Conservation (phyloP, 1,139 yeast species). For the Geotrichum aggregatum region DNA sequence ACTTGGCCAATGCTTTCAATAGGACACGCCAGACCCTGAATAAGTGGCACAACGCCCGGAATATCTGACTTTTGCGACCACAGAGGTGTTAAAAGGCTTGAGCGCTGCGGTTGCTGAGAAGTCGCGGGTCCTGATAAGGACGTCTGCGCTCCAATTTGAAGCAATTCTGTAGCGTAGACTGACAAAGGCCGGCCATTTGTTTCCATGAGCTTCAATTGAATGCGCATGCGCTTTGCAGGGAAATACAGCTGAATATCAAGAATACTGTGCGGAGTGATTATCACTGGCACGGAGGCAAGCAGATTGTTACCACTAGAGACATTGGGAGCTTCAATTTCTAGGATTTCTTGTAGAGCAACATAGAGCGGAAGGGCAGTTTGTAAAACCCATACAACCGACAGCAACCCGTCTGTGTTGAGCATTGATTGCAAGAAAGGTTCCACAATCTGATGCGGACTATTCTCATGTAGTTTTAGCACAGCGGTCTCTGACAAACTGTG, state of each 20-base stretch:
- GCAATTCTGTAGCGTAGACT: conserved; percentile 16
- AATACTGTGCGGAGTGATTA: conserved; percentile 17
- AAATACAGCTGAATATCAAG: conserved; percentile 15
- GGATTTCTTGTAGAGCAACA: conserved; percentile 25
- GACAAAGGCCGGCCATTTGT: conserved; percentile 20
- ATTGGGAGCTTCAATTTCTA: conserved; percentile 1
- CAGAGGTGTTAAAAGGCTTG: conserved; percentile 15
- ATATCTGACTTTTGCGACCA: conserved; percentile 23
- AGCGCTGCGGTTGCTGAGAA: background rate
- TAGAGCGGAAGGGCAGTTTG: conserved; percentile 32
- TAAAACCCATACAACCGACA: conserved; percentile 33
- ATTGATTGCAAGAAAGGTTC: conserved; percentile 29
- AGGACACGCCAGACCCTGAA: conserved; percentile 31
- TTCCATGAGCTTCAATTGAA: conserved; percentile 17
- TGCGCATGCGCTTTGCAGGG: conserved; percentile 10
- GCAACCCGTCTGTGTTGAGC: conserved; percentile 29
- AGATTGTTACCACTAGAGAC: conserved; percentile 13
- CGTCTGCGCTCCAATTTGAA: conserved; percentile 8
- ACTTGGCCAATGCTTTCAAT: conserved; percentile 25
- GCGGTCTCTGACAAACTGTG: conserved; percentile 18
- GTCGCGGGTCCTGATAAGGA: conserved; percentile 9
- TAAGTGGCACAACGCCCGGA: conserved; percentile 31
- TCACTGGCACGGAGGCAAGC: conserved; percentile 20
- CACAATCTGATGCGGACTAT: conserved; percentile 31
- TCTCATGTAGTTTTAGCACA: conserved; percentile 23